These are phyloP conservation scores for Manihot esculenta DNA, from an alignment of 441 rosid species.

Conservation along the genomic window DNA sequence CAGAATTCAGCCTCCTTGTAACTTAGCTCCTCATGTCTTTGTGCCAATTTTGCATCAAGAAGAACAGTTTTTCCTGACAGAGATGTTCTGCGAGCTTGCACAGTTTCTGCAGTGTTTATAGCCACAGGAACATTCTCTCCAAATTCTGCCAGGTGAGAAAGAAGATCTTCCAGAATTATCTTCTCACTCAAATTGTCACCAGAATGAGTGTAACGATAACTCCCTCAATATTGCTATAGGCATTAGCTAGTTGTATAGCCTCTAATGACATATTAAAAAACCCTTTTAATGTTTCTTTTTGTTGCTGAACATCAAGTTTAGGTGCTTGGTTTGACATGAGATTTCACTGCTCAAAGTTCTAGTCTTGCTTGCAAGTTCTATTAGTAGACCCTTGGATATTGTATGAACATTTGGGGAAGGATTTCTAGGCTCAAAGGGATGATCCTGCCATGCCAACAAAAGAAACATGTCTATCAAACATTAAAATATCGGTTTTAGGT, in stretches of 20 bases:
- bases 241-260: slow-evolving; percentile 18
- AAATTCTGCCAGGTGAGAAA: slow-evolving; percentile 3
- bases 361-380: slow-evolving; percentile 5
- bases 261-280: slow-evolving; percentile 17
- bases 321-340: neutral
- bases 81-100: slow-evolving; percentile 5
- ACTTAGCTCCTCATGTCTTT: slow-evolving; percentile 14
- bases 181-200: neutral
- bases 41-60: slow-evolving; percentile 3
- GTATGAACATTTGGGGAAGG: neutral
- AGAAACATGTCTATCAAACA: neutral
- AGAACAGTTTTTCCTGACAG: neutral
- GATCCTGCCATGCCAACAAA: neutral
- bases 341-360: neutral
- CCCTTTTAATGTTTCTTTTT: slow-evolving; percentile 6
- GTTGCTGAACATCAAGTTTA: neutral
- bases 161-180: slow-evolving; percentile 9
- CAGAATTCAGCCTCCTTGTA: slow-evolving; percentile 13
- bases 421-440: neutral
- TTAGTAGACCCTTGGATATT: neutral
- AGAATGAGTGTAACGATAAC: neutral
- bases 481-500: neutral
- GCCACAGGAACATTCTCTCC: neutral
- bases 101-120: neutral
- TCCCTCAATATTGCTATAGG: too few relatives aligned